Evolutionary conservation across 352 stramenopile species (phyloP).

Genomic region (Pythium phragmitis): DNA sequence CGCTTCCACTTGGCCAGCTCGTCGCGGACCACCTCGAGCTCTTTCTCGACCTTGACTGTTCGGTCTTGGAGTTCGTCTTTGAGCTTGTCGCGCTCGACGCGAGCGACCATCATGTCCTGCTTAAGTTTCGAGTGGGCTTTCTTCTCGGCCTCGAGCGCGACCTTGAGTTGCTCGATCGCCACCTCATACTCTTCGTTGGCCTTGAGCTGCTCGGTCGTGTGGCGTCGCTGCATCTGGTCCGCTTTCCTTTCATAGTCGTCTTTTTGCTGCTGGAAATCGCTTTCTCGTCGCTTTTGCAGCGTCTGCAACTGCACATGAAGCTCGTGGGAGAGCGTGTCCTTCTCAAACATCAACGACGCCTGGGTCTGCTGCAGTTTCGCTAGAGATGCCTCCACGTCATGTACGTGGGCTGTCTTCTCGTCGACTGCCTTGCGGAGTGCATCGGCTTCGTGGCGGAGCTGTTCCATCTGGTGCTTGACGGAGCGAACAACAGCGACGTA

Average conservation of each 20-base stretch:
- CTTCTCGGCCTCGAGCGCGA: conserved; percentile 24
- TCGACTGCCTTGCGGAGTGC: conserved; percentile 25
- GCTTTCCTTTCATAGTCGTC: conserved; percentile 52
- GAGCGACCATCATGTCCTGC: conserved; percentile 21
- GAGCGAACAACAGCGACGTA: conserved; percentile 40
- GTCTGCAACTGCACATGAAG: conserved; percentile 54
- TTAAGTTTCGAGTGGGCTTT: conserved; percentile 32
- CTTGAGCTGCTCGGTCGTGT: conserved; percentile 50
- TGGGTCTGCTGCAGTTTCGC: conserved; percentile 44
- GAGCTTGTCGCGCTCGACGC: conserved; percentile 27
- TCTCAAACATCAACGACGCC: conserved; percentile 67
- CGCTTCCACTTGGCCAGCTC: conserved; percentile 64
- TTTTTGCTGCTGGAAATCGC: conserved; percentile 50
- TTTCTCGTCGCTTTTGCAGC: conserved; percentile 49
- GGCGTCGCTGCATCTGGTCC: conserved; percentile 53
- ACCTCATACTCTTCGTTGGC: conserved; percentile 57
- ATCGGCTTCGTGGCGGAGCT: conserved; percentile 32
- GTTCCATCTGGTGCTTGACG: conserved; percentile 30
- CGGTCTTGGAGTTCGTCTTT: conserved; percentile 57
- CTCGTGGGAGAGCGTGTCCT: conserved; percentile 60
- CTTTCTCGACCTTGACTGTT: conserved; percentile 61
- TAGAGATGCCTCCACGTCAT: conserved; percentile 31
- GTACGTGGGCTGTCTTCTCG: conserved; percentile 26
- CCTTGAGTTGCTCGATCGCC: conserved; percentile 9
- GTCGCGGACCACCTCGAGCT: conserved; percentile 59